Conservation (phyloP, 805 yeast species). For the Hyphopichia homilentoma region DNA sequence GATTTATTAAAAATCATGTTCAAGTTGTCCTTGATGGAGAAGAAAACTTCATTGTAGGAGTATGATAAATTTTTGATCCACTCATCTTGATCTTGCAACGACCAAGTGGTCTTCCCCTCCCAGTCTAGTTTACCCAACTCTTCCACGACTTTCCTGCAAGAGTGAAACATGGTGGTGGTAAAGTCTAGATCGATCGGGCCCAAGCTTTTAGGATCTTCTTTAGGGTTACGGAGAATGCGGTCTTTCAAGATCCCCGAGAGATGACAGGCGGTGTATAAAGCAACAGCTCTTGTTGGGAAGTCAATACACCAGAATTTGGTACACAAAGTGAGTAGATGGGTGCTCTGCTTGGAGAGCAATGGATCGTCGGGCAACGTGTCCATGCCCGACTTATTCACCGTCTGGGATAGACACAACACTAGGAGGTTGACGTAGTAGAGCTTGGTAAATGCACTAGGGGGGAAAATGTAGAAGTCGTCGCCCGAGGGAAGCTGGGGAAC, state of each 20-base stretch:
- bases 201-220: constrained; percentile 16
- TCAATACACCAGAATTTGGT: constrained; percentile 59
- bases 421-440: neutral
- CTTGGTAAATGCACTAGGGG: constrained; percentile 27
- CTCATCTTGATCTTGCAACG: constrained; percentile 43
- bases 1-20: constrained; percentile 37
- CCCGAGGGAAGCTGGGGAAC: constrained; percentile 31
- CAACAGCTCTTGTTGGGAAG: constrained; percentile 44
- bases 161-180: constrained; percentile 21
- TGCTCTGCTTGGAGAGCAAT: constrained; percentile 37
- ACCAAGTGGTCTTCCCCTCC: constrained; percentile 30
- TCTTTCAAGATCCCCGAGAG: constrained; percentile 28
- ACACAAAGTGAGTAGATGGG: constrained; percentile 41
- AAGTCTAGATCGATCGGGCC: constrained; percentile 29
- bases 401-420: constrained; percentile 1
- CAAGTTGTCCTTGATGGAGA: constrained; percentile 41
- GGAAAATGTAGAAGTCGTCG: constrained; percentile 35
- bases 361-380: constrained; percentile 12
- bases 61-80: constrained; percentile 46
- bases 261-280: constrained; percentile 48
- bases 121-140: constrained; percentile 27
- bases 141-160: constrained; percentile 26
- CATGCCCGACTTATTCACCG: neutral
- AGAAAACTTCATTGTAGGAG: constrained; percentile 45
- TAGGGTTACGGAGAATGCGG: constrained; percentile 14